Evolutionary conservation across 2,329 filamentous ascomycete species (phyloP).

Genomic region (Cryphonectria naterciae): DNA sequence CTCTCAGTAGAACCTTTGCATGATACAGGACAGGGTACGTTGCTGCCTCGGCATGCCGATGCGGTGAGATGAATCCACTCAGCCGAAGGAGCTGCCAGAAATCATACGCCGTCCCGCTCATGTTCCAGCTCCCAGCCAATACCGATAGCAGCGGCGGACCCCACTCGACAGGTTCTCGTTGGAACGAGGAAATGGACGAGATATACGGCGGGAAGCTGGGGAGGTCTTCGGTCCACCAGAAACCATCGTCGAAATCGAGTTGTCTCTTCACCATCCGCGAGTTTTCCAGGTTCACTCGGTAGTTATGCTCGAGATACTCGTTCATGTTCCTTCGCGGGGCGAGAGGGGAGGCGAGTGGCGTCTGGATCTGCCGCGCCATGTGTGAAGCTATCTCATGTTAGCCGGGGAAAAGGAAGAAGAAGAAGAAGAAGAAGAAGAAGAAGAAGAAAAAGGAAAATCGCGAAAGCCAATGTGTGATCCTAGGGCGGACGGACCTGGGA

Average conservation of each 20-base stretch:
- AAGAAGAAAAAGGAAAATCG: no score
- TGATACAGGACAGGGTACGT: conserved; percentile 55
- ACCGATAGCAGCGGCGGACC: conserved; percentile 55
- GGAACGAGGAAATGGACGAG: conserved; percentile 44
- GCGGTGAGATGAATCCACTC: conserved; percentile 53
- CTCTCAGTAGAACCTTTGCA: conserved; percentile 59
- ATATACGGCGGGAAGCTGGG: conserved; percentile 45
- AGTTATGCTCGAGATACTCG: conserved; percentile 53
- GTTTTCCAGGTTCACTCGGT: conserved; percentile 46
- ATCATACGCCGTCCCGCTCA: conserved; percentile 52
- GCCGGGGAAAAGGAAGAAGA: conserved; percentile 6
- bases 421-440: not conserved
- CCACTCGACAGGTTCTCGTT: conserved; percentile 44
- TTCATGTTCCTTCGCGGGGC: conserved; percentile 55
- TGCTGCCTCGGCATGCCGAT: conserved; percentile 53
- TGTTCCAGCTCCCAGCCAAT: conserved; percentile 57
- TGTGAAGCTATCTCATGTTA: conserved; percentile 44
- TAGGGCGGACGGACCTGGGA: conserved; percentile 48
- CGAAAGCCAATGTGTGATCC: not conserved
- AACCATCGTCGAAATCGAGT: conserved; percentile 59
- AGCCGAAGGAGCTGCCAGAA: conserved; percentile 57
- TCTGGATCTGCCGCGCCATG: conserved; percentile 54
- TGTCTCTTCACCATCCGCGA: conserved; percentile 48
- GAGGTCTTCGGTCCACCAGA: conserved; percentile 62
- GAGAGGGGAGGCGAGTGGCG: conserved; percentile 54